These are phyloP conservation scores for Jaminaea rosea DNA, from an alignment of 1,284 basidiomycete genomes.

Conservation along the genomic window DNA sequence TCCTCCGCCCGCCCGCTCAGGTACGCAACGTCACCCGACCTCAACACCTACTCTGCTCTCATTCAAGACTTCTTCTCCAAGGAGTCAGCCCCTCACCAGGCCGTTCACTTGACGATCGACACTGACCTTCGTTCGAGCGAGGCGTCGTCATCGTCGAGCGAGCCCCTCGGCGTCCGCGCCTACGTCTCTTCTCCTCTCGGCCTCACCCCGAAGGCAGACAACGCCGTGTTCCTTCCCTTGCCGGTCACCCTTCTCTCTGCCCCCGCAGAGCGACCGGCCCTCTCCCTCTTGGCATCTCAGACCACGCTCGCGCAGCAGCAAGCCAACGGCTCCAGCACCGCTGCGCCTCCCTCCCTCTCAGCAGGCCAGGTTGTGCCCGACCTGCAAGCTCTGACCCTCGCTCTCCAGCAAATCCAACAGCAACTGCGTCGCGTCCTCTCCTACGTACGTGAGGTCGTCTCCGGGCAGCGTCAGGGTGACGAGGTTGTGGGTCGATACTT, in stretches of 20 bases:
- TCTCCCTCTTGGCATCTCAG: constrained; percentile 65
- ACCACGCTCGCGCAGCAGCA: constrained; percentile 47
- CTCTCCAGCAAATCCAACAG: constrained; percentile 61
- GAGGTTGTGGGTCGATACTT: constrained; percentile 81
- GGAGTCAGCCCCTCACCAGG: constrained; percentile 78
- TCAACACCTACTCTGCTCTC: constrained; percentile 91
- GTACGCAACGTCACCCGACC: constrained; percentile 54
- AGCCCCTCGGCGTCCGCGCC: constrained; percentile 60
- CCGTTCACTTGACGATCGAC: constrained; percentile 86
- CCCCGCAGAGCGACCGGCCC: constrained; percentile 47
- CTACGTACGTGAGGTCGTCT: constrained; percentile 75
- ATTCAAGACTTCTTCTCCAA: constrained; percentile 97
- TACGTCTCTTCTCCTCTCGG: constrained; percentile 65
- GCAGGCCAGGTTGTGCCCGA: constrained; percentile 30
- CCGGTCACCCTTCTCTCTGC: constrained; percentile 30
- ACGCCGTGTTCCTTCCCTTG: constrained; percentile 43
- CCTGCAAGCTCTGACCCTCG: constrained; percentile 56
- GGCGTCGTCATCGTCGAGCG: constrained; percentile 19
- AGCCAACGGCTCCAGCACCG: constrained; percentile 57
- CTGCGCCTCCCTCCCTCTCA: constrained; percentile 51
- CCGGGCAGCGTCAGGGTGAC: constrained; percentile 72
- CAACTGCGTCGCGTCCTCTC: constrained; percentile 77
- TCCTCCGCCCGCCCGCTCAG: neutral
- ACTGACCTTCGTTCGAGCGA: constrained; percentile 57
- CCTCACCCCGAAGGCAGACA: constrained; percentile 37